Base-by-base conservation (phyloP, 345 rosid genomes). In the Streptanthus diversifolius region DNA sequence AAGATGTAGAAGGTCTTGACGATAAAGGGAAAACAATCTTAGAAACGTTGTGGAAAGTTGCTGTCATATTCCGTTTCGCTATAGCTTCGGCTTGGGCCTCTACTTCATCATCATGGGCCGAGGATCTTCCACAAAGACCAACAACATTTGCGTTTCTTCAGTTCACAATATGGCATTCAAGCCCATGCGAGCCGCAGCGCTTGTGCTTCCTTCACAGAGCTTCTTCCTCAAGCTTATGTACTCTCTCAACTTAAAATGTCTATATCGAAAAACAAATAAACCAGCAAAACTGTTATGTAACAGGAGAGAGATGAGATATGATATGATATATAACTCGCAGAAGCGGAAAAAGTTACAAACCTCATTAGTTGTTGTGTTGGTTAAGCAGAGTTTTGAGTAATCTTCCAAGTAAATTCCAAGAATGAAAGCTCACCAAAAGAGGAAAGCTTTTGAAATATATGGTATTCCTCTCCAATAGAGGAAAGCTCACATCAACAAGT, bases 181-280 rank as follows among this genome's bases (percentile, higher is more conserved):
- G 85, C 89, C 80, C 82, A n/a, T 87, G 14, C 83, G 87, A 4
- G 91, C 91, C 5, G 84, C 90, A 12, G 88, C 64, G 21, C 86
- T 84, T 4, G 82, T 85, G 73, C 79, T 87, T 70, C 92, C 96
- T 83, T 91, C 97, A 22, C 73, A 85, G 69, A 93, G 53, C 82
- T 85, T 89, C 87, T 76, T 87, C 85, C 82, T 84, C 91, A 88
- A 89, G 80, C 75, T 82, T 72, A 85, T 13, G 78, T 89, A 87
- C 58, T 93, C 98, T 81, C 92, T 84, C 98, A 97, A 93, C 82
- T 91, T 93, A n/a, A 81, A 91, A 86, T 15, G 90, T 88, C 96
- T 93, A 44, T 55, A 49, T 55, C 36, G 1, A 5, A 54, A 15
- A 48, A 44, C 44, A 65, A 7, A 37, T 35, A 62, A 49, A 18